These are phyloP conservation scores for Paraphaeosphaeria sporulosa DNA, from an alignment of 2,329 filamentous ascomycete genomes.

Conservation along the genomic window DNA sequence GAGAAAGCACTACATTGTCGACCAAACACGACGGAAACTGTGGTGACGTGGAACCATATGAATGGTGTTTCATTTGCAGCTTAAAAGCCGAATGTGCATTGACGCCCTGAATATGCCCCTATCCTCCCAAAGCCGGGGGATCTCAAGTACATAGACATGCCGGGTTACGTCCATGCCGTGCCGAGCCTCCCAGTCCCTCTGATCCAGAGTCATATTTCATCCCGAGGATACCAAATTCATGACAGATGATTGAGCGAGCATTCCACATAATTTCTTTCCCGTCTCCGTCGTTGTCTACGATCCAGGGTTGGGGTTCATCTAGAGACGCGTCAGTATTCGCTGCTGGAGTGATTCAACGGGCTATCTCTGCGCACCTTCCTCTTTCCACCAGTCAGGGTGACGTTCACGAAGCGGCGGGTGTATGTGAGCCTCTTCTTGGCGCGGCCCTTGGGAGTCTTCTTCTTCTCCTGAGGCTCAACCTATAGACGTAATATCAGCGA, in stretches of 20 bases:
- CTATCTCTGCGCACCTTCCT: constrained; percentile 74
- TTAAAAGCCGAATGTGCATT: constrained; percentile 46
- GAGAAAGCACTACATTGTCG: neutral
- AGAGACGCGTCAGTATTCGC: constrained; percentile 22
- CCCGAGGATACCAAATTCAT: constrained; percentile 47
- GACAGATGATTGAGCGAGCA: constrained; percentile 44
- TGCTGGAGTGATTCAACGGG: neutral
- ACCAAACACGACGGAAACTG: neutral
- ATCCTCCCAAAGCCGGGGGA: constrained; percentile 48
- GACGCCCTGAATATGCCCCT: constrained; percentile 51
- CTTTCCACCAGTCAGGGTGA: constrained; percentile 97
- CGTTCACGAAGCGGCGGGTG: constrained; percentile 98
- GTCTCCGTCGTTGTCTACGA: constrained; percentile 57
- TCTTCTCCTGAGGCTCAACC: constrained; percentile 93
- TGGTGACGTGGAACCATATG: neutral
- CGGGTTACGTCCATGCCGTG: constrained; percentile 37
- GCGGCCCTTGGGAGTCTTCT: constrained; percentile 95
- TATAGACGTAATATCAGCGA: constrained; percentile 51
- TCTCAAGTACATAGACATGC: constrained; percentile 38
- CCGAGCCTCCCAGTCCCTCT: constrained; percentile 43
- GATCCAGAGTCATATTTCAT: constrained; percentile 51
- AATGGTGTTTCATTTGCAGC: constrained; percentile 8
- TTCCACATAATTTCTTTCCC: constrained; percentile 37
- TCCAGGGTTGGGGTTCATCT: constrained; percentile 91
- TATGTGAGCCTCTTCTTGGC: constrained; percentile 97